phyloP scores from a whole-genome alignment of 768 basidiomycete genomes.

The Mycena belliarum region DNA sequence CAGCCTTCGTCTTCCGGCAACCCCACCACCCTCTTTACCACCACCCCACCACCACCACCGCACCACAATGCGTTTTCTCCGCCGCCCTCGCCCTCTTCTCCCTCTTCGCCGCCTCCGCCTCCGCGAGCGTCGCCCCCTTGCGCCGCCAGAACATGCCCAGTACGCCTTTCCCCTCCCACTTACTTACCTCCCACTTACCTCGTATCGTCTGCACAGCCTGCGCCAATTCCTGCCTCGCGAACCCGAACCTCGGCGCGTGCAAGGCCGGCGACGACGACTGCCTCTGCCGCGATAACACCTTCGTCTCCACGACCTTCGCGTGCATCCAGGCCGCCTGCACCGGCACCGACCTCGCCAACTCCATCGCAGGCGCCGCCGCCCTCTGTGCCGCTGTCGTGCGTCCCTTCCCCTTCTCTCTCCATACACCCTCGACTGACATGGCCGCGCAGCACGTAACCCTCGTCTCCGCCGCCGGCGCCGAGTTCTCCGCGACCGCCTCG shows the following conservation, averaged over 20 bases:
- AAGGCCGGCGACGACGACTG: slow-evolving; percentile 51
- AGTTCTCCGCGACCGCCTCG: slow-evolving; percentile 22
- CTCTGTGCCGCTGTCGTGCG: slow-evolving; percentile 55
- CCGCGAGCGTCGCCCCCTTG: slow-evolving; percentile 32
- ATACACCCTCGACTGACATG: too few species aligned
- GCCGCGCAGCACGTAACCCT: slow-evolving; percentile 54
- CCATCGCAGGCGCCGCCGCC: slow-evolving; percentile 40
- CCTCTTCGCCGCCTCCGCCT: slow-evolving; percentile 41
- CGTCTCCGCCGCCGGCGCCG: slow-evolving; percentile 31
- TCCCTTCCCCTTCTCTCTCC: slow-evolving; percentile 12
- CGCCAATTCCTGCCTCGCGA: slow-evolving; percentile 47
- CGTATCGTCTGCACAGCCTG: slow-evolving; percentile 43
- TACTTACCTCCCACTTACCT: neutral
- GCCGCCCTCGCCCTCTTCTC: slow-evolving; percentile 40
- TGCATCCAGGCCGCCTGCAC: slow-evolving; percentile 54
- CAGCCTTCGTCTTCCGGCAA: slow-evolving; percentile 27
- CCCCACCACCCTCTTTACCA: slow-evolving; percentile 25
- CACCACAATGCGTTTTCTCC: slow-evolving; percentile 57
- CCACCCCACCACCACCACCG: slow-evolving; percentile 16
- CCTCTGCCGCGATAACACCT: slow-evolving; percentile 51
- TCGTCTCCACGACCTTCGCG: slow-evolving; percentile 43
- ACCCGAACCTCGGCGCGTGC: slow-evolving; percentile 49
- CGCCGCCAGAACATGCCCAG: slow-evolving; percentile 41
- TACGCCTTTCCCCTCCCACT: slow-evolving; percentile 22
- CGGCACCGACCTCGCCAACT: slow-evolving; percentile 44